These are phyloP conservation scores for Monosporascus sp. DNA, from an alignment of 2,329 filamentous ascomycete species.

Conservation along the genomic window DNA sequence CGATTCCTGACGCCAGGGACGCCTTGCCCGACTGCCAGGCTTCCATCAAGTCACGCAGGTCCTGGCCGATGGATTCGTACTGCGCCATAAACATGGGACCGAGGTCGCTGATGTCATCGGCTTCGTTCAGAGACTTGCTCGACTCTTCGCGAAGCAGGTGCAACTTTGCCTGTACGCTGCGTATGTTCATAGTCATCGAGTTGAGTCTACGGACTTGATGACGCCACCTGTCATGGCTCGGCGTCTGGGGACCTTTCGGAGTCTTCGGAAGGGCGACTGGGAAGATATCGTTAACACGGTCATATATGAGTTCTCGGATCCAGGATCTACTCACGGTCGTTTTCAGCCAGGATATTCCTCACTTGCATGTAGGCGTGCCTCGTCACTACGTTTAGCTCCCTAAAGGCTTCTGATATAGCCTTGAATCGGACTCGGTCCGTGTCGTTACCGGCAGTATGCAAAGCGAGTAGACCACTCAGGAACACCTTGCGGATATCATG, in stretches of 20 bases:
- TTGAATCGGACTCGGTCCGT: slow-evolving; percentile 76
- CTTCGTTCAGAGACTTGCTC: slow-evolving; percentile 69
- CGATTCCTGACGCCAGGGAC: slow-evolving; percentile 75
- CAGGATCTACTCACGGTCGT: slow-evolving; percentile 59
- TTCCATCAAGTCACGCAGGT: slow-evolving; percentile 72
- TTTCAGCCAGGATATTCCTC: slow-evolving; percentile 66
- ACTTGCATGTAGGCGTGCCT: slow-evolving; percentile 60
- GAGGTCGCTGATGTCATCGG: slow-evolving; percentile 67
- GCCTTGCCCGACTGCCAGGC: slow-evolving; percentile 86
- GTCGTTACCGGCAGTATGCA: slow-evolving; percentile 75
- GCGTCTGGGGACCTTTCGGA: slow-evolving; percentile 58
- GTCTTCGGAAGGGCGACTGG: slow-evolving; percentile 46
- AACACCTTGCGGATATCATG: slow-evolving; percentile 79
- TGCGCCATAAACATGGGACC: slow-evolving; percentile 76
- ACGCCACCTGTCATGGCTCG: slow-evolving; percentile 77
- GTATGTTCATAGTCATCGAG: slow-evolving; percentile 82
- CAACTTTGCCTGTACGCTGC: slow-evolving; percentile 89
- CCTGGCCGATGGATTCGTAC: slow-evolving; percentile 89
- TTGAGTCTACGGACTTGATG: slow-evolving; percentile 85
- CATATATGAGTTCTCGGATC: not conserved
- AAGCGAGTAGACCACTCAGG: slow-evolving; percentile 80
- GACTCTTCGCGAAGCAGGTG: slow-evolving; percentile 88
- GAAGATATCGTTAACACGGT: slow-evolving; percentile 7
- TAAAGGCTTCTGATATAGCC: slow-evolving; percentile 69
- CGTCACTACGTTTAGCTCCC: slow-evolving; percentile 57